Evolutionary conservation across 768 basidiomycete species (phyloP).

Genomic region (Strobilomyces confusus): DNA sequence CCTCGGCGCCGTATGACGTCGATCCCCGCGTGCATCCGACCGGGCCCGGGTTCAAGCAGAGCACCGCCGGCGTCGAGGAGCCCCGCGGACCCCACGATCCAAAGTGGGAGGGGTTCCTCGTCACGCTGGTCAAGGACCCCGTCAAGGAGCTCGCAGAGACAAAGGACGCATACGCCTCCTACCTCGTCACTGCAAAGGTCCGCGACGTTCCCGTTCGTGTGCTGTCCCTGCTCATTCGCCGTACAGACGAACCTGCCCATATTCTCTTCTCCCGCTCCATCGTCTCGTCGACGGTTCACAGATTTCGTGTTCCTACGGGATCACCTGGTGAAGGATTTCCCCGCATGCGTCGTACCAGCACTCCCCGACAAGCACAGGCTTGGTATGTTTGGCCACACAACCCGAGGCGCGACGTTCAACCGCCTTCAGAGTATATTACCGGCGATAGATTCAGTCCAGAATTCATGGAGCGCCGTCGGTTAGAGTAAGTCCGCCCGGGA

Average conservation of each 20-base stretch:
- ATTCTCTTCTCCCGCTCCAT: conserved; percentile 72
- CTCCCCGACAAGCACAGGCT: conserved; percentile 95
- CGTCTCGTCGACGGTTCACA: conserved; percentile 85
- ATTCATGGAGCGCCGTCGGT: conserved; percentile 89
- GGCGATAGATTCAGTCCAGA: conserved; percentile 97
- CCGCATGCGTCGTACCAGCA: conserved; percentile 96
- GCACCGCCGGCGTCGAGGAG: conserved; percentile 65
- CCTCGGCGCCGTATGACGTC: conserved; percentile 53
- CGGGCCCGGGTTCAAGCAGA: conserved; percentile 80
- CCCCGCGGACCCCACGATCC: conserved; percentile 69
- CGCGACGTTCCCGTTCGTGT: conserved; percentile 15
- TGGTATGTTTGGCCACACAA: conserved; percentile 49
- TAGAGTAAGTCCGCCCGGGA: conserved; percentile 59
- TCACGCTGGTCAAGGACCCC: conserved; percentile 84
- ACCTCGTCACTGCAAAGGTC: conserved; percentile 86
- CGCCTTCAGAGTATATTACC: conserved; percentile 81
- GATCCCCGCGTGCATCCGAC: conserved; percentile 37
- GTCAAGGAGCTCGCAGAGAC: conserved; percentile 95
- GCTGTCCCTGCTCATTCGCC: conserved; percentile 8
- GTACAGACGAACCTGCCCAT: conserved; percentile 84
- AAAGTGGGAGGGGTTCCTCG: conserved; percentile 87
- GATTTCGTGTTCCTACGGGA: conserved; percentile 95
- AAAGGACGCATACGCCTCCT: conserved; percentile 96
- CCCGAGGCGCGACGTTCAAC: conserved; percentile 2
- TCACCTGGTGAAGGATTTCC: conserved; percentile 86